Evolutionary conservation across 345 rosid genomes (phyloP), one percentile per base, ranked within the genome.

Genomic region (Lumnitzera racemosa): DNA sequence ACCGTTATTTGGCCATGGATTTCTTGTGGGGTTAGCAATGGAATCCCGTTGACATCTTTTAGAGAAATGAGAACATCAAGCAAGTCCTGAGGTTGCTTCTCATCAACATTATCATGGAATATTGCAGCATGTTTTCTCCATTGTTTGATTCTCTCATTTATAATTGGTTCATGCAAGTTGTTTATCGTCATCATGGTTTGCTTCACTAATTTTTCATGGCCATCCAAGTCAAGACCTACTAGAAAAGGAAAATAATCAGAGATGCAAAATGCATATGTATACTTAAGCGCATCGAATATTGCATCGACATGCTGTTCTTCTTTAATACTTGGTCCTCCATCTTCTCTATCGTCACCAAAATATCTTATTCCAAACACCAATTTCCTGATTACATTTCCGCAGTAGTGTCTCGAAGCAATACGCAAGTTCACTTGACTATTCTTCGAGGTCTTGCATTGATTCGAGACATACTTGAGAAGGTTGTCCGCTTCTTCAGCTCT

Each of bases 241-340:
- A 77, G 51, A 53, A 57, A 68, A 2, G 89, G 80, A 15, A 83
- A 24, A 52, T 73, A 86, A 67, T 86, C 85, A 8, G 83, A 83
- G 12, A 79, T 10, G 14, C 73, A 75, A 62, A 83, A 86, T 0
- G 83, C 61, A 31, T 59, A 76, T 12, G 75, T 29, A 57, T 75
- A 71, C 3, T 56, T 36, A 3, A 81, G 63, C 13, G 65, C 68
- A 2, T 70, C 63, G 64, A 86, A 81, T 46, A 78, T 48, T 2
- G 87, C 80, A 14, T 66, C 55, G 3, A 76, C 69, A 23, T 85
- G 82, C 54, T 78, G 80, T 27, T 71, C 73, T 50, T 85, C 85
- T 58, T 71, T 76, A 12, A 62, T 5, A 0, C 81, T 79, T 1
- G 90, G 83, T 49, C 81, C 84, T 2, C 70, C 79, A 24, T 69